Evolutionary conservation across 2,329 filamentous ascomycete species (phyloP).

Genomic region (Teratosphaeria gauchensis): DNA sequence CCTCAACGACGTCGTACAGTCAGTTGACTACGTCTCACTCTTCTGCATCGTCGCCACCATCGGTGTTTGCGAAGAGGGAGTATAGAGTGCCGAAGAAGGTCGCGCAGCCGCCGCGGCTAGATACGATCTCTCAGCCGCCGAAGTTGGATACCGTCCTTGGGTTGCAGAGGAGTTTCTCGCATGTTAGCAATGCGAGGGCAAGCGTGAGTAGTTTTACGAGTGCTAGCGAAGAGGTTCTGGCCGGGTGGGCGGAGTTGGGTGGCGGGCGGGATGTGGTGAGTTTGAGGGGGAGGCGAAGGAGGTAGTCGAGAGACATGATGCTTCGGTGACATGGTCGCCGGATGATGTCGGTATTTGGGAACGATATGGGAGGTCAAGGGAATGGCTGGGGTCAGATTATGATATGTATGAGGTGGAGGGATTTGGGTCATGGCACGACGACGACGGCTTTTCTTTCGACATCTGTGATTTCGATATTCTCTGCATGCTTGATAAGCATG

Average conservation of each 20-base stretch:
- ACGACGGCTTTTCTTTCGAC: too few species aligned
- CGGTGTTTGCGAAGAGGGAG: not conserved
- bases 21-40: not conserved
- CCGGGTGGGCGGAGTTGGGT: constrained; percentile 38
- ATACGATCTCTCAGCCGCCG: not conserved
- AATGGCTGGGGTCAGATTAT: not conserved
- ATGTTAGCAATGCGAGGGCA: not conserved
- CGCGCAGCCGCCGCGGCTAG: not conserved
- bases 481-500: too few species aligned
- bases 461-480: too few species aligned
- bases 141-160: not conserved
- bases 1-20: not conserved
- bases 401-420: not conserved
- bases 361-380: not conserved
- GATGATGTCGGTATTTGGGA: not conserved
- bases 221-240: constrained; percentile 38
- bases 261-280: not conserved
- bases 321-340: not conserved
- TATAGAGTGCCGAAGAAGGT: not conserved
- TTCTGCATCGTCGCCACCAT: not conserved
- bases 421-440: not conserved
- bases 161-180: not conserved
- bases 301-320: not conserved
- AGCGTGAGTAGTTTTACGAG: constrained; percentile 25
- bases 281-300: not conserved